phyloP scores from a whole-genome alignment of 805 yeast species.

The Lachancea fermentati region DNA sequence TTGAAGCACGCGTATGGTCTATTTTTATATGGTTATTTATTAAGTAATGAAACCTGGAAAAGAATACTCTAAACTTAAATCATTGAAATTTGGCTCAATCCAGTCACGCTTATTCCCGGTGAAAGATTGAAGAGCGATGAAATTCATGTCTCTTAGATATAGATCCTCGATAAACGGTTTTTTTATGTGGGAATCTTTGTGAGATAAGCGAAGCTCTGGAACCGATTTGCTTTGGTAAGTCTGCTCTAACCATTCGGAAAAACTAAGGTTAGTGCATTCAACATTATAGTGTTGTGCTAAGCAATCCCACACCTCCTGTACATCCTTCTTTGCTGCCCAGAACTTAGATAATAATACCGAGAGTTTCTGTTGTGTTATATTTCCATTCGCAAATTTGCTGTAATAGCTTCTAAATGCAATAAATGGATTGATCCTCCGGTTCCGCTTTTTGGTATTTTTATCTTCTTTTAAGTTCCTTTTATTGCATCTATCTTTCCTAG shows the following conservation, averaged over 20 bases:
- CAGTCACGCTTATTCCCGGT: neutral
- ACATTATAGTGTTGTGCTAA: constrained; percentile 24
- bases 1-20: neutral
- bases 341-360: constrained; percentile 18
- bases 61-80: neutral
- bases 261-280: constrained; percentile 1
- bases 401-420: constrained; percentile 26
- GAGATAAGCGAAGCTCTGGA: neutral
- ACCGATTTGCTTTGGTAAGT: neutral
- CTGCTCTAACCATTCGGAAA: constrained; percentile 5
- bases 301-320: constrained; percentile 15
- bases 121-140: neutral
- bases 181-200: neutral
- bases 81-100: neutral
- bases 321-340: constrained; percentile 17
- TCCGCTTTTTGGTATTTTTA: neutral
- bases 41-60: neutral
- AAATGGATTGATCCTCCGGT: constrained; percentile 18
- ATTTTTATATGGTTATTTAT: too few relatives aligned
- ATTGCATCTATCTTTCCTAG: neutral
- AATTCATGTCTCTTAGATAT: constrained; percentile 1
- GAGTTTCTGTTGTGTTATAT: constrained; percentile 17
- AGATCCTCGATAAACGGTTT: constrained; percentile 6
- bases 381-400: constrained; percentile 21
- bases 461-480: neutral